A percentile compares a stretch with the other conserved stretches of the same genome.
Evolutionary conservation across 1,284 basidiomycete species (phyloP).

Genomic region (Ustilago loliicola): DNA sequence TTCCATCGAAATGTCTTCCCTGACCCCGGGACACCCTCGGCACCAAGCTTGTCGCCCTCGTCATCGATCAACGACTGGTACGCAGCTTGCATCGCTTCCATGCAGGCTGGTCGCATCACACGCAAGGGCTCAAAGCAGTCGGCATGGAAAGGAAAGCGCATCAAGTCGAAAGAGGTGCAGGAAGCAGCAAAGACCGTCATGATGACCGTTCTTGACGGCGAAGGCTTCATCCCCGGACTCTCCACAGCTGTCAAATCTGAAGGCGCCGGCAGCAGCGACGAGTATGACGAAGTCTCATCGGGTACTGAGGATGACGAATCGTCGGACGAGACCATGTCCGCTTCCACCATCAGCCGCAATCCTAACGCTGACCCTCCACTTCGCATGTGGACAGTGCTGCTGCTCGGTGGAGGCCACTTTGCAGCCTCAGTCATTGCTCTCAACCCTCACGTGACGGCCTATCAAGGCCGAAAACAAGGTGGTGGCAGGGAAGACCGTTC

Average conservation of each 20-base stretch:
- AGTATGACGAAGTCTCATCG: conserved; percentile 33
- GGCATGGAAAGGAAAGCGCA: conserved; percentile 60
- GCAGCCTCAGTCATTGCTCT: conserved; percentile 85
- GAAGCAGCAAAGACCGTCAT: conserved; percentile 56
- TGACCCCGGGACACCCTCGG: conserved; percentile 65
- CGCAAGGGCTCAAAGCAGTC: conserved; percentile 48
- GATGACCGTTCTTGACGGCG: conserved; percentile 63
- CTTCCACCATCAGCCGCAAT: conserved; percentile 33
- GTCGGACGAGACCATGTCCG: conserved; percentile 24
- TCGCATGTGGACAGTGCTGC: conserved; percentile 90
- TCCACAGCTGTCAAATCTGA: conserved; percentile 27
- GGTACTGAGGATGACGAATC: conserved; percentile 27
- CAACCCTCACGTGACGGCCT: conserved; percentile 68
- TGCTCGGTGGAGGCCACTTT: conserved; percentile 97
- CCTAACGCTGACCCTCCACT: conserved; percentile 54
- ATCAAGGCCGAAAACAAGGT: conserved; percentile 28
- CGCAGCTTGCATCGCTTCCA: conserved; percentile 73
- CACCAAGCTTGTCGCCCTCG: conserved; percentile 20
- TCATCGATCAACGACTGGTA: conserved; percentile 36
- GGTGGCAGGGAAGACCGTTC: conserved; percentile 48
- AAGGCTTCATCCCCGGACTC: conserved; percentile 51
- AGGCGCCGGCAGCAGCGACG: conserved; percentile 30
- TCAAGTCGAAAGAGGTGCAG: conserved; percentile 62
- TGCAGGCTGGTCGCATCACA: conserved; percentile 54
- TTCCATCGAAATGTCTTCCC: conserved; percentile 84